Evolutionary conservation across 768 basidiomycete genomes (phyloP).

Genomic region (Nevesoporus exiguus): DNA sequence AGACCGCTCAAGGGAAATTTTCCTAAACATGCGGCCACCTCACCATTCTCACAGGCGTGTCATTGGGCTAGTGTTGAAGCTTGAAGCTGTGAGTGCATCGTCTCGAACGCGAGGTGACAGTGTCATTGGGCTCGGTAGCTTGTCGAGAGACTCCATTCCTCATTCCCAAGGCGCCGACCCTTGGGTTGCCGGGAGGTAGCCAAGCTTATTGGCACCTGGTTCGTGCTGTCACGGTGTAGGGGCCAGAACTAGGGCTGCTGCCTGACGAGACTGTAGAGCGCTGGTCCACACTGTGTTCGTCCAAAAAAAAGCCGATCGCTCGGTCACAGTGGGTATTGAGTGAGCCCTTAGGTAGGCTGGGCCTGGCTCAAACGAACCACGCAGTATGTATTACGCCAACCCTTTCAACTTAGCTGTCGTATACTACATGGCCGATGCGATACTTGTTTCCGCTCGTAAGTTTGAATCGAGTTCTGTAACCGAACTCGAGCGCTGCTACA

Average conservation of each 20-base stretch:
- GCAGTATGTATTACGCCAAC: too few relatives aligned
- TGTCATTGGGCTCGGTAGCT: constrained; percentile 25
- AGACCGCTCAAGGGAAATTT: constrained; percentile 11
- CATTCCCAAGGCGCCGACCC: background rate
- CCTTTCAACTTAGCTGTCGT: too few relatives aligned
- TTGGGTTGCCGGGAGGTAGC: background rate
- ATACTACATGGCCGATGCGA: too few relatives aligned
- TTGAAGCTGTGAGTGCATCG: constrained; percentile 26
- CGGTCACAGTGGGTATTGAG: too few relatives aligned
- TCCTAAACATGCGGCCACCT: constrained; percentile 7
- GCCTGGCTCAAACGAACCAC: too few relatives aligned
- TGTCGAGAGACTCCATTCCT: constrained; percentile 25
- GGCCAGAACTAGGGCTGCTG: background rate
- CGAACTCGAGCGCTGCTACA: too few relatives aligned
- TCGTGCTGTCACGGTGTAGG: background rate
- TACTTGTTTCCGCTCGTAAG: too few relatives aligned
- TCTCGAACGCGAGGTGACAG: constrained; percentile 26
- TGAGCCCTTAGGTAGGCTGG: too few relatives aligned
- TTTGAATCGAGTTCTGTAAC: too few relatives aligned
- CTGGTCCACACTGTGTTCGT: too few relatives aligned
- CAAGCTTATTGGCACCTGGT: constrained; percentile 9
- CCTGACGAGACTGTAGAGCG: too few relatives aligned
- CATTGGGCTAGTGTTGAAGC: constrained; percentile 45
- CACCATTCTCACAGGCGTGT: constrained; percentile 45
- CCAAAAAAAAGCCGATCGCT: too few relatives aligned